phyloP scores from a whole-genome alignment of 2,329 filamentous ascomycete genomes.

The Aaosphaeria arxii region DNA sequence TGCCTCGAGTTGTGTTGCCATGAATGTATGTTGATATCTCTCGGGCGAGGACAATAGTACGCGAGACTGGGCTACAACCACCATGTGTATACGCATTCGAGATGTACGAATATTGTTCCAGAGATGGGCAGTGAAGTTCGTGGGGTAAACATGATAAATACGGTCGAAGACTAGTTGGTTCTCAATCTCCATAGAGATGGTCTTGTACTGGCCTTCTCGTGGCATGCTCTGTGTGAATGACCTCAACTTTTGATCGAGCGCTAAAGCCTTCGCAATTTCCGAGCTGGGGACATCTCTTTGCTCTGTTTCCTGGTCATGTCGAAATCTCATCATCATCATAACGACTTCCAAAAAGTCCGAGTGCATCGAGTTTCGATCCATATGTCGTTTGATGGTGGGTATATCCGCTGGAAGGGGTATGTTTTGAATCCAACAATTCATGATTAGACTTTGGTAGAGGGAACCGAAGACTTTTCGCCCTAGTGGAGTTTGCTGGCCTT shows the following conservation, averaged over 20 bases:
- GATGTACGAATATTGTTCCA: conserved; percentile 24
- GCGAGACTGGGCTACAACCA: conserved; percentile 15
- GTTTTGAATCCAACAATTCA: conserved; percentile 26
- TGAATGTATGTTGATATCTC: conserved; percentile 1
- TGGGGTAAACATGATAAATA: conserved; percentile 19
- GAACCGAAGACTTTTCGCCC: conserved; percentile 12
- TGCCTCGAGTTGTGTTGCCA: background rate
- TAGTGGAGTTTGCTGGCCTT: conserved; percentile 8
- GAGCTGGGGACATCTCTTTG: conserved; percentile 1
- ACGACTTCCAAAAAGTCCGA: conserved; percentile 16
- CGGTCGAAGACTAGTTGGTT: conserved; percentile 14
- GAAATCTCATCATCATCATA: conserved; percentile 13
- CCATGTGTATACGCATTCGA: conserved; percentile 21
- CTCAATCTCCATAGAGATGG: conserved; percentile 4
- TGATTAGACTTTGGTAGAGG: conserved; percentile 17
- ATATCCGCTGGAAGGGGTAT: conserved; percentile 15
- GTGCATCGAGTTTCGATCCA: conserved; percentile 6
- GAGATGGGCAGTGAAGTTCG: conserved; percentile 17
- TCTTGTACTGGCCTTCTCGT: conserved; percentile 7
- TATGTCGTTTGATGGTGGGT: conserved; percentile 8
- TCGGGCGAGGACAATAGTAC: conserved; percentile 1
- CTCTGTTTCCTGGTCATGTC: conserved; percentile 5
- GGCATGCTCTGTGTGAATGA: conserved; percentile 15
- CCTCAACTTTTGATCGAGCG: conserved; percentile 12
- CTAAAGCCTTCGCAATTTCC: conserved; percentile 10